phyloP scores from a whole-genome alignment of 139 green algal genomes.

The Chlamydomonas asymmetrica region DNA sequence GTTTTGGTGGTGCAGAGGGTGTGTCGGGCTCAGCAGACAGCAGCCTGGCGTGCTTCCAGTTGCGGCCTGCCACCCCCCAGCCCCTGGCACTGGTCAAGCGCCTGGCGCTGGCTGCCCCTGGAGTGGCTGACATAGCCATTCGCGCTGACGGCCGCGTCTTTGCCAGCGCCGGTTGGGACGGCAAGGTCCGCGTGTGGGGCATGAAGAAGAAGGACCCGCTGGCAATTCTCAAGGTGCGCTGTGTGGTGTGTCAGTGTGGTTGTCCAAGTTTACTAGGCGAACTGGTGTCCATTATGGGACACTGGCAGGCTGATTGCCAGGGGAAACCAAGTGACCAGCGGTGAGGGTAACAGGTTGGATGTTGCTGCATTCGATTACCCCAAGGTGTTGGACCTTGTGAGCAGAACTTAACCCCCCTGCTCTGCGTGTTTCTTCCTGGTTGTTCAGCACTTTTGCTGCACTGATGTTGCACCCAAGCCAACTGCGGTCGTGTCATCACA shows the following conservation, averaged over 20 bases:
- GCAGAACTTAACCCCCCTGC: background rate
- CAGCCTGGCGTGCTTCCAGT: background rate
- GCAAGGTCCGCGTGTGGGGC: constrained; percentile 52
- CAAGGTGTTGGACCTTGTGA: background rate
- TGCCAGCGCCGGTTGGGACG: constrained; percentile 63
- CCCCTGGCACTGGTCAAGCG: background rate
- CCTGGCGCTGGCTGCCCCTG: constrained; percentile 32
- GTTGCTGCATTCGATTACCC: background rate
- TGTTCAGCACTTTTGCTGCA: no score
- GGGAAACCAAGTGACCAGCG: background rate
- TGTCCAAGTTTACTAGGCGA: background rate
- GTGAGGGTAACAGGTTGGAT: background rate
- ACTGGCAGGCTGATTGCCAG: no score
- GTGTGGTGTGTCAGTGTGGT: background rate
- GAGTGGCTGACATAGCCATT: constrained; percentile 44
- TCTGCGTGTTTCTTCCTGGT: background rate
- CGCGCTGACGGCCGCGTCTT: constrained; percentile 54
- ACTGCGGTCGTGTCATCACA: no score
- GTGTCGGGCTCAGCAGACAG: constrained; percentile 15
- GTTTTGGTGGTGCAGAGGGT: background rate
- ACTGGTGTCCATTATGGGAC: no score
- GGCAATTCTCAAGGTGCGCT: constrained; percentile 43
- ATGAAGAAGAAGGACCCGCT: constrained; percentile 39
- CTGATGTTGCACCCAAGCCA: no score
- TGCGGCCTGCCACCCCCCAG: background rate